A percentile compares a stretch with the other conserved stretches of the same genome.
Conservation (phyloP, 2,329 filamentous ascomycete species). For the Chaetomium globosum region DNA sequence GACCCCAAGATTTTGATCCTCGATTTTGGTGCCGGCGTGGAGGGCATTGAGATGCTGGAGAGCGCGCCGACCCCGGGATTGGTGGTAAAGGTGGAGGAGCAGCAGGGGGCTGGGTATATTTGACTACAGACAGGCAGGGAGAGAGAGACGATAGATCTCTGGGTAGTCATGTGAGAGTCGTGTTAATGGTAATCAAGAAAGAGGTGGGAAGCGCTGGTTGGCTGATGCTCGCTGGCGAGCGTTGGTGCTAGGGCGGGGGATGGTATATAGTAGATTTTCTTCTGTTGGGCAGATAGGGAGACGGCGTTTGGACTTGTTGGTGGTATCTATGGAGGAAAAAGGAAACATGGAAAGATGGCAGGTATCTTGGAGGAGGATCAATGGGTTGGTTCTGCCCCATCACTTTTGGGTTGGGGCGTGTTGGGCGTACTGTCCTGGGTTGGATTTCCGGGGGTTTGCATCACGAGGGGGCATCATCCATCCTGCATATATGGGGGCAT, state of each 20-base stretch:
- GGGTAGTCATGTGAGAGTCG: neutral
- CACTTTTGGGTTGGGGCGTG: neutral
- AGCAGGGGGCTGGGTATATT: constrained; percentile 19
- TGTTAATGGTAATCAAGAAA: constrained; percentile 16
- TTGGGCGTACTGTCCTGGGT: constrained; percentile 9
- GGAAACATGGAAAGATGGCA: neutral
- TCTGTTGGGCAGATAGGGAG: neutral
- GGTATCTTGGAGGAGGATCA: constrained; percentile 7
- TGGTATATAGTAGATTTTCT: neutral
- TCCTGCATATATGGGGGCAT: neutral
- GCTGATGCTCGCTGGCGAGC: constrained; percentile 13
- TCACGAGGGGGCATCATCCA: constrained; percentile 21
- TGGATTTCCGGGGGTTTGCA: constrained; percentile 15
- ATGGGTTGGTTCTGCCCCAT: neutral
- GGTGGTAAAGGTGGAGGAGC: neutral
- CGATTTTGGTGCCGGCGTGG: constrained; percentile 75
- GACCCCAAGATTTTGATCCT: constrained; percentile 90
- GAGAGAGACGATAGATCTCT: no score
- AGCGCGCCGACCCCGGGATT: constrained; percentile 38
- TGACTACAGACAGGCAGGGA: constrained; percentile 5
- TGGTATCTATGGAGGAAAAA: neutral
- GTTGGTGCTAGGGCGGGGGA: neutral
- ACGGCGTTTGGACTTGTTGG: neutral
- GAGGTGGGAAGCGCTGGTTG: neutral
- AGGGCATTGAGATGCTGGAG: constrained; percentile 62